Base-by-base conservation (phyloP, 1,139 yeast species). In the Geotrichum citri-aurantii region DNA sequence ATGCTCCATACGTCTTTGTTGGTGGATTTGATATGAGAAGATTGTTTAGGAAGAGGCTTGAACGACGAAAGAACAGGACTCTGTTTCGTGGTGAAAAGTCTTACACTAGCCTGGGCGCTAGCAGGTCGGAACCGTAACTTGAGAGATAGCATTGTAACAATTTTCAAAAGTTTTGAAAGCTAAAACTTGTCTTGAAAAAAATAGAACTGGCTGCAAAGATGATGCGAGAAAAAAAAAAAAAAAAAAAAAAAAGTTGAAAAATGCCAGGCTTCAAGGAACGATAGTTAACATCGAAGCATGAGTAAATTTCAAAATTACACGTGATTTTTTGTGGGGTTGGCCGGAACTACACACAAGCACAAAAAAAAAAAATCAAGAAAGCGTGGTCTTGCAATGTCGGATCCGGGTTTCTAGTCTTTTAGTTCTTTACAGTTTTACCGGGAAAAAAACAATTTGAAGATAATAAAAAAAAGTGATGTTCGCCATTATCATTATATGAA, bases 1-100 rank as follows among this genome's bases (percentile, higher is more conserved):
- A 93, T 77, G 11, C 95, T 81, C 99, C 99, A 93, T 52, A 93
- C 91, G 70, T 93, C 99, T 71, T 91, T 89, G 26, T 77, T 56
- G 48, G 60, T 59, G 19, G 65, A 63, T 7, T 63, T 52, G 11
- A 69, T 69, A 52, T 64, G 68, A 10, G 61, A 53, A 3, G 71
- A 63, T 2, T 73, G 71, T 29, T 61, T 57, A 46, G 66, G 64
- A 19, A 64, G 21, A 17, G 44, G 44, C 44, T 37, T 37, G 44
- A n/a, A 37, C 10, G 44, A 37, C 7, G 44, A 37, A 14, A 37
- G 14, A 37, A 19, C 44, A 37, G 44, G 44, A 12, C 17, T 37
- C 19, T n/a, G 19, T n/a, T 17, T 37, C 21, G 44, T 37, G 14
- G 44, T 37, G 14, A 37, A 37, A 5, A 37, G 7, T n/a, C 44